Conservation (phyloP, 1,284 basidiomycete genomes). For the Tausonia pullulans region DNA sequence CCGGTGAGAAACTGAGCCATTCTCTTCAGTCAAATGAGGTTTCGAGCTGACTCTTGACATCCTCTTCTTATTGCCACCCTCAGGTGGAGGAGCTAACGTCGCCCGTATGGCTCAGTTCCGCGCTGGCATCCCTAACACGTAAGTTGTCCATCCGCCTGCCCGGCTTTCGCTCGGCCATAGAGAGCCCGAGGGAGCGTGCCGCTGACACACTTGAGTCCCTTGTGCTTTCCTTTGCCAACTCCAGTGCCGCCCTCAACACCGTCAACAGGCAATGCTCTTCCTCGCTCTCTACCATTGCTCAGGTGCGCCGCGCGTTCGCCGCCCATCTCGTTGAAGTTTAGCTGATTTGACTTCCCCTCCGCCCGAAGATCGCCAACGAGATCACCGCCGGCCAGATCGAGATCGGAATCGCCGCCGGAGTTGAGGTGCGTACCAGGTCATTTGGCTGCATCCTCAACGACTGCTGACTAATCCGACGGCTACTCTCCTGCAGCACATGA, state of each 20-base stretch:
- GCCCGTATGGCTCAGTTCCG: conserved; percentile 92
- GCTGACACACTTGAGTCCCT: background rate
- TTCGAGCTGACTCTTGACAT: no score
- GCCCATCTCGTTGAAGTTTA: background rate
- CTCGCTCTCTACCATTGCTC: conserved; percentile 72
- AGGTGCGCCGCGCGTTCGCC: conserved; percentile 30
- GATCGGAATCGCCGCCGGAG: conserved; percentile 79
- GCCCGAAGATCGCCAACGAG: conserved; percentile 67
- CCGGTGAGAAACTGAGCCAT: conserved; percentile 38
- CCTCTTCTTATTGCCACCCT: no score
- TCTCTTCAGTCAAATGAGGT: no score
- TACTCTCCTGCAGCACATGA: conserved; percentile 2
- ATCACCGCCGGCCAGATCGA: conserved; percentile 77
- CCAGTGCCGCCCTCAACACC: conserved; percentile 59
- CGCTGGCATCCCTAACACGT: conserved; percentile 78
- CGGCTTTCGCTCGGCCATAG: background rate
- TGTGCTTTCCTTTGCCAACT: conserved; percentile 4
- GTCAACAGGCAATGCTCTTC: conserved; percentile 94
- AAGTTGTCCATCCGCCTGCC: conserved; percentile 15
- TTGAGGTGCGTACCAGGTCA: conserved; percentile 39
- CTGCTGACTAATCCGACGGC: background rate
- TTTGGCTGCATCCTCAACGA: background rate
- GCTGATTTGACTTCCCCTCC: background rate
- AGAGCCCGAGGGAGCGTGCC: background rate
- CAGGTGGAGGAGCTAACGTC: conserved; percentile 62